Percentiles rank a stretch among this genome's conserved stretches.
Evolutionary conservation across 345 rosid species (phyloP).

Genomic region (Camelina neglecta): DNA sequence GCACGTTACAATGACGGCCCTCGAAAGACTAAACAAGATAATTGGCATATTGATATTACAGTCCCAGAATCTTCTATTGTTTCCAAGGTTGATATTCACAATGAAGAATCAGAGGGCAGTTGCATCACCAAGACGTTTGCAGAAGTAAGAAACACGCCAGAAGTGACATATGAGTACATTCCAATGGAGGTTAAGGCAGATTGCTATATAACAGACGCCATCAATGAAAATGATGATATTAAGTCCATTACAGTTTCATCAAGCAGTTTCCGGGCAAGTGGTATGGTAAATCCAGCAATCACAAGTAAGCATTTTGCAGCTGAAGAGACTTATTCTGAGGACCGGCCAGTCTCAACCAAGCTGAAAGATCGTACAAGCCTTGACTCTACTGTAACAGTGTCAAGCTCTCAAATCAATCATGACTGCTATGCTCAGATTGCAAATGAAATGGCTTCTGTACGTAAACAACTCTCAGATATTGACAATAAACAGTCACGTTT

Average conservation of each 20-base stretch:
- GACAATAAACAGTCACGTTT: constrained; percentile 74
- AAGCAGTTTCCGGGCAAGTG: constrained; percentile 48
- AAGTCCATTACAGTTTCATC: constrained; percentile 61
- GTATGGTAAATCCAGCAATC: constrained; percentile 48
- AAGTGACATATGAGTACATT: constrained; percentile 57
- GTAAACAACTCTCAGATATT: constrained; percentile 76
- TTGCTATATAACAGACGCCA: constrained; percentile 55
- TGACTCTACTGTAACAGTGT: constrained; percentile 74
- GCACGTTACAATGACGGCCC: constrained; percentile 48
- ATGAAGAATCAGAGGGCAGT: constrained; percentile 88
- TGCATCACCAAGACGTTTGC: constrained; percentile 66
- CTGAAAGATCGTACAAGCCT: constrained; percentile 65
- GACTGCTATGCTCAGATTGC: constrained; percentile 67
- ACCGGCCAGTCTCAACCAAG: constrained; percentile 52
- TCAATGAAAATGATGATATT: constrained; percentile 53
- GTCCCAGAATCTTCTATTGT: constrained; percentile 55
- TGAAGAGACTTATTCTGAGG: constrained; percentile 54
- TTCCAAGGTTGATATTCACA: constrained; percentile 52
- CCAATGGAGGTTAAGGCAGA: constrained; percentile 71
- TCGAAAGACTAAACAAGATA: constrained; percentile 59
- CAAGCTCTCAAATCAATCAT: constrained; percentile 52
- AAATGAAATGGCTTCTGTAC: constrained; percentile 72
- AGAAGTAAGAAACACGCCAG: constrained; percentile 53
- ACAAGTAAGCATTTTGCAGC: constrained; percentile 53
- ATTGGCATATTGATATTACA: constrained; percentile 82